Evolutionary conservation across 495 filamentous ascomycete species (phyloP).

Genomic region (Talaromyces wortmannii): DNA sequence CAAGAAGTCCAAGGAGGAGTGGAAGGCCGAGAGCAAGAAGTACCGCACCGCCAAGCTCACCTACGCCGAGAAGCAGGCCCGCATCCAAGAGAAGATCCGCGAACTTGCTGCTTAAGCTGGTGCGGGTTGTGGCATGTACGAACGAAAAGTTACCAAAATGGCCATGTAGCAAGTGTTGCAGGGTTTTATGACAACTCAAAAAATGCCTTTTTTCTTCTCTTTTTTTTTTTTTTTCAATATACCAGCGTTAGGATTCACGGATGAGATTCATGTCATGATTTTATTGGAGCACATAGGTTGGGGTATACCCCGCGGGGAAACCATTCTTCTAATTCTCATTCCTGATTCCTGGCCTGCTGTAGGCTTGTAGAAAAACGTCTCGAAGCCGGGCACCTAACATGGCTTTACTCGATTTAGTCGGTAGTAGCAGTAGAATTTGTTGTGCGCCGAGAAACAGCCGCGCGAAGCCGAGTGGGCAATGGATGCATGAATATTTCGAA

Average conservation of each 20-base stretch:
- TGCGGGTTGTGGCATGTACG: background rate
- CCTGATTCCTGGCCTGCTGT: background rate
- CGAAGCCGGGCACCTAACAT: too few species aligned
- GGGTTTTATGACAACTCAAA: background rate
- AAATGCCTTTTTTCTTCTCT: background rate
- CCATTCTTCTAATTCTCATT: background rate
- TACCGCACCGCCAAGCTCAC: conserved; percentile 68
- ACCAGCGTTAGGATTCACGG: conserved; percentile 4
- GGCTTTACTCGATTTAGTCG: too few species aligned
- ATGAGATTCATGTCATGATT: conserved; percentile 2
- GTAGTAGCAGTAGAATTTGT: too few species aligned
- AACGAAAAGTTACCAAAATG: background rate
- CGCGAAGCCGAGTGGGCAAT: too few species aligned
- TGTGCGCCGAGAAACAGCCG: too few species aligned
- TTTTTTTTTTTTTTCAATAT: background rate
- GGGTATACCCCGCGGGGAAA: background rate
- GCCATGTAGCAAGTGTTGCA: background rate
- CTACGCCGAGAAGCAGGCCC: conserved; percentile 69
- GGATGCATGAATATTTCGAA: too few species aligned
- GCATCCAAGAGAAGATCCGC: conserved; percentile 84
- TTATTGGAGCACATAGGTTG: conserved; percentile 6
- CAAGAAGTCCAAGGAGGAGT: conserved; percentile 95
- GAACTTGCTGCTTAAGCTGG: conserved; percentile 40
- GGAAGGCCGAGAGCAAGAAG: conserved; percentile 94
- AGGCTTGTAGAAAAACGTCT: too few species aligned